A percentile compares a stretch with the other conserved stretches of the same genome.
These are phyloP conservation scores for Talaromyces sp. DNA, from an alignment of 2,329 filamentous ascomycete genomes.

Conservation along the genomic window DNA sequence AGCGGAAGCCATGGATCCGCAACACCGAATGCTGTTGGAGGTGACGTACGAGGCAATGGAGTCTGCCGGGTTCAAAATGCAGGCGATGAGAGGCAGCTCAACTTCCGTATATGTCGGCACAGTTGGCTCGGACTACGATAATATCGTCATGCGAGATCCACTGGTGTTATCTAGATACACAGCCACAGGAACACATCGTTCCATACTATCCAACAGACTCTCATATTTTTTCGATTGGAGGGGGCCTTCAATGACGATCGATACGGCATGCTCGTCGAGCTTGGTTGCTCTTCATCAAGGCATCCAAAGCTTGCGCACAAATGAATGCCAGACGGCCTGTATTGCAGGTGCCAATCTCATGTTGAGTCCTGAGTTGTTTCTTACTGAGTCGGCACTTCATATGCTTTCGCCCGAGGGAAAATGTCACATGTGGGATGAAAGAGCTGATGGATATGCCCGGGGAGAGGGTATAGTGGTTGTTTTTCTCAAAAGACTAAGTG, in stretches of 20 bases:
- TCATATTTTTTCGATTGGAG: slow-evolving; percentile 22
- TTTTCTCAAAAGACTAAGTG: slow-evolving; percentile 48
- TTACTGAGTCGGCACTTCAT: slow-evolving; percentile 34
- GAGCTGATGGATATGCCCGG: slow-evolving; percentile 49
- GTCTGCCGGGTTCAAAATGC: slow-evolving; percentile 21
- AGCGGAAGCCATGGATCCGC: slow-evolving; percentile 15
- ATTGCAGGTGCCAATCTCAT: slow-evolving; percentile 25
- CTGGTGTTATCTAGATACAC: slow-evolving; percentile 19
- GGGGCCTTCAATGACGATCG: slow-evolving; percentile 45
- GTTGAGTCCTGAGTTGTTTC: slow-evolving; percentile 30
- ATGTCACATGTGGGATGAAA: slow-evolving; percentile 48
- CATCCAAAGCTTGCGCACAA: slow-evolving; percentile 27
- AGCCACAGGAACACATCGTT: slow-evolving; percentile 30
- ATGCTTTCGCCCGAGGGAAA: slow-evolving; percentile 47
- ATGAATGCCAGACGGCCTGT: slow-evolving; percentile 26
- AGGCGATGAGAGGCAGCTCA: slow-evolving; percentile 23
- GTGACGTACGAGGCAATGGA: slow-evolving; percentile 39
- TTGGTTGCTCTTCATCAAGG: slow-evolving; percentile 37
- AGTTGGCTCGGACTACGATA: slow-evolving; percentile 23
- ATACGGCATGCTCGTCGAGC: slow-evolving; percentile 48
- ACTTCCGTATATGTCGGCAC: slow-evolving; percentile 29
- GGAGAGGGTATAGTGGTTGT: slow-evolving; percentile 52
- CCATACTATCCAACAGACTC: slow-evolving; percentile 40
- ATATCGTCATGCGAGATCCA: slow-evolving; percentile 23
- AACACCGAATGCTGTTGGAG: slow-evolving; percentile 22